Conservation (phyloP, 768 basidiomycete species). For the Phylloporus rhodoxanthus region DNA sequence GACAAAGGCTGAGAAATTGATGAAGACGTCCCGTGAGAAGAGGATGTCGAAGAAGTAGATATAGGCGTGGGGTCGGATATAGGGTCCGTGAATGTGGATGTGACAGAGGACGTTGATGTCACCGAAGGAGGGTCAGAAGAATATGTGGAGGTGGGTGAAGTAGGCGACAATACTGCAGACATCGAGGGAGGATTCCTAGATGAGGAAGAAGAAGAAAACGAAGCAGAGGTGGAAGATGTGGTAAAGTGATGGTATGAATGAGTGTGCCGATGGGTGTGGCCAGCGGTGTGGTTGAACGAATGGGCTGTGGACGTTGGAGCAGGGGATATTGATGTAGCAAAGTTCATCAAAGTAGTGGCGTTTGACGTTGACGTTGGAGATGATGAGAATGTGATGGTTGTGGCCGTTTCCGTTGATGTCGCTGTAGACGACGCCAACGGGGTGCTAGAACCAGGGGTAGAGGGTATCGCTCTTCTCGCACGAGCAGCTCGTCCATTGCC, state of each 20-base stretch:
- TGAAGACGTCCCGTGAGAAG: not conserved
- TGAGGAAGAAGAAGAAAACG: not conserved
- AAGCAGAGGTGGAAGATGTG: not conserved
- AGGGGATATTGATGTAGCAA: not conserved
- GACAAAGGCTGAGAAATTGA: not conserved
- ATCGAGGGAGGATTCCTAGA: not conserved
- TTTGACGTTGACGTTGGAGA: not conserved
- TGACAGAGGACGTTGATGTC: not conserved
- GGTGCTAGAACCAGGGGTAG: slow-evolving; percentile 5
- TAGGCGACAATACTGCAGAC: not conserved
- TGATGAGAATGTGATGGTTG: slow-evolving; percentile 9
- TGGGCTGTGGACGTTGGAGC: not conserved
- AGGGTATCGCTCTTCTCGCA: slow-evolving; percentile 25
- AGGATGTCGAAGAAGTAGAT: not conserved
- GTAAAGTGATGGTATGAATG: not conserved
- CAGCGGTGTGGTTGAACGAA: slow-evolving; percentile 1
- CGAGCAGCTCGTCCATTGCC: slow-evolving; percentile 36
- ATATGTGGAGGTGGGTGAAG: not conserved
- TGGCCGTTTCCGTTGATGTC: slow-evolving; percentile 1
- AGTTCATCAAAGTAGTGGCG: not conserved
- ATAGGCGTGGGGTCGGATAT: not conserved
- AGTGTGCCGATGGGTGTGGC: not conserved
- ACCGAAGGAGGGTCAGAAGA: not conserved
- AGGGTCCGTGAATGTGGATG: not conserved
- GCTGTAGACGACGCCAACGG: not conserved